Evolutionary conservation across 2,329 filamentous ascomycete species (phyloP).

Genomic region (Trichoderma arundinaceum): DNA sequence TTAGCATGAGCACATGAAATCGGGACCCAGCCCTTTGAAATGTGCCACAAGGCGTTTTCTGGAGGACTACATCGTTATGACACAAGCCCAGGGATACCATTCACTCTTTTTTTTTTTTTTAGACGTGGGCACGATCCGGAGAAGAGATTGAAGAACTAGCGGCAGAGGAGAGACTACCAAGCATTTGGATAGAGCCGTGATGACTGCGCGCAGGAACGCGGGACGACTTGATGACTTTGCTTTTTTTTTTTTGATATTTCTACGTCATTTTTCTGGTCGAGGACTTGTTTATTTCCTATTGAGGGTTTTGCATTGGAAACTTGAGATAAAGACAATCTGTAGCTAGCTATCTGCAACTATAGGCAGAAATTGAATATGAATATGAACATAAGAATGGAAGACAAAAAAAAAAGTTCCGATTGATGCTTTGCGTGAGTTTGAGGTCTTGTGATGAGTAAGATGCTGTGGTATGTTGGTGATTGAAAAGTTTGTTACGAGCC

Average conservation of each 20-base stretch:
- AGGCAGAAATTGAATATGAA: conserved; percentile 29
- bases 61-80: conserved; percentile 14
- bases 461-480: not conserved
- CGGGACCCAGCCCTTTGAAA: conserved; percentile 27
- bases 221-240: conserved; percentile 19
- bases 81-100: conserved; percentile 29
- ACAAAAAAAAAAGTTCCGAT: not conserved
- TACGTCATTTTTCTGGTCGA: conserved; percentile 6
- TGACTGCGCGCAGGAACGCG: conserved; percentile 22
- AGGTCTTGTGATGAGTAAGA: too few relatives aligned
- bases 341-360: conserved; percentile 22
- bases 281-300: not conserved
- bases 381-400: conserved; percentile 28
- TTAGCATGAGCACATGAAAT: conserved; percentile 29
- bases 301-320: conserved; percentile 6
- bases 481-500: not conserved
- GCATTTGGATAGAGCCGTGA: conserved; percentile 26
- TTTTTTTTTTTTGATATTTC: not conserved
- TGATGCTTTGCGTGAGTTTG: too few relatives aligned
- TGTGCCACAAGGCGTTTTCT: conserved; percentile 32
- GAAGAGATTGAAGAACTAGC: conserved; percentile 16
- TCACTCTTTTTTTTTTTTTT: conserved; percentile 26
- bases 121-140: conserved; percentile 24
- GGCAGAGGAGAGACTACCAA: conserved; percentile 9
- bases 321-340: conserved; percentile 24